Evolutionary conservation across 1,139 yeast species (phyloP).

Genomic region (Geotrichum klebahnii): DNA sequence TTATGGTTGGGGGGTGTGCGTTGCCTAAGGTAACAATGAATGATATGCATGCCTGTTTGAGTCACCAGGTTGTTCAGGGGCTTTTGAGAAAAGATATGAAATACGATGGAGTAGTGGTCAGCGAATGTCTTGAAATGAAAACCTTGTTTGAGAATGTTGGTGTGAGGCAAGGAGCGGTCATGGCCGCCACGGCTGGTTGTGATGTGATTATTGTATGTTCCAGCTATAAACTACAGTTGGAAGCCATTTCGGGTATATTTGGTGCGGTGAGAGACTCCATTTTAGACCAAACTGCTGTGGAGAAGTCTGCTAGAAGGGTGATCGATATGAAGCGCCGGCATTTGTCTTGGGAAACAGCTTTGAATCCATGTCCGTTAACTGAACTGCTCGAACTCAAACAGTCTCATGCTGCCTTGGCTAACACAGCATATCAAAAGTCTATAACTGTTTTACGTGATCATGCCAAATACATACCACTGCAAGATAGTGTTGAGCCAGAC

Average conservation of each 20-base stretch:
- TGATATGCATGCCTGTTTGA: conserved; percentile 61
- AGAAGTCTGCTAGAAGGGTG: conserved; percentile 46
- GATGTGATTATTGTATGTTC: conserved; percentile 64
- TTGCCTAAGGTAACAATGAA: conserved; percentile 61
- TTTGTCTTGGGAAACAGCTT: conserved; percentile 49
- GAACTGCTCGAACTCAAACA: conserved; percentile 42
- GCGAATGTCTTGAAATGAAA: conserved; percentile 65
- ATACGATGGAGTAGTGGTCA: conserved; percentile 56
- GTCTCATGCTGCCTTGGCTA: conserved; percentile 47
- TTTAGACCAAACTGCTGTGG: conserved; percentile 48
- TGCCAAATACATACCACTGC: conserved; percentile 50
- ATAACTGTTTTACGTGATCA: conserved; percentile 57
- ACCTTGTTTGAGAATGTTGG: conserved; percentile 61
- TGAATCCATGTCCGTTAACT: conserved; percentile 35
- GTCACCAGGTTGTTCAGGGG: conserved; percentile 55
- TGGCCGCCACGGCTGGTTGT: conserved; percentile 63
- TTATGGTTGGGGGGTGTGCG: conserved; percentile 63
- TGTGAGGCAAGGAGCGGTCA: conserved; percentile 60
- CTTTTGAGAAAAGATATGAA: conserved; percentile 51
- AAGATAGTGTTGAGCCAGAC: conserved; percentile 42
- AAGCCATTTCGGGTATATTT: conserved; percentile 53
- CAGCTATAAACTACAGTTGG: conserved; percentile 52
- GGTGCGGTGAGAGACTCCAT: conserved; percentile 55
- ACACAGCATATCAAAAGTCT: conserved; percentile 50
- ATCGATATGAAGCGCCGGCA: conserved; percentile 46